Base-by-base conservation (phyloP, 495 filamentous ascomycete genomes). In the Podospora pseudocomata region DNA sequence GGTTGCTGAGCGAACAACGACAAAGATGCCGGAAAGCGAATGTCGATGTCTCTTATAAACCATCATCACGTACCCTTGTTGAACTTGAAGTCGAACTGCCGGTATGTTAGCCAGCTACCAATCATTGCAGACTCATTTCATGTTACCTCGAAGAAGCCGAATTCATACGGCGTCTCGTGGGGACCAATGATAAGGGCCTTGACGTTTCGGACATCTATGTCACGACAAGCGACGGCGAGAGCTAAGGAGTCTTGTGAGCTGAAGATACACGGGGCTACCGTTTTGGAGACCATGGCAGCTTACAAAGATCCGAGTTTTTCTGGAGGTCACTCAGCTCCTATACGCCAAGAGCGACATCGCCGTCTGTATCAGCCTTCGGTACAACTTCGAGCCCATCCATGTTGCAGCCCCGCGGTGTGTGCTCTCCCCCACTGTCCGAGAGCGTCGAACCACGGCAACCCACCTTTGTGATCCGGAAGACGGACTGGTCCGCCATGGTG, bases 101-200 rank as follows among this genome's bases (percentile, higher is more conserved):
- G 63, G 13, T 16, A 20, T 54, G 60, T 81, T 67, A 82, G 77
- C 68, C 64, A 60, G 44, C 27, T 5, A 16, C 6, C 18, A 1
- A 53, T 9, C 49, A 54, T 4, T 34, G 7, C 34, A 23, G 34
- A 20, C 44, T 5, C 6, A 60, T 13, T 55, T 13, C 39, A 9
- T 20, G 55, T 67, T 72, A 94, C 92, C 87, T 97, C 92, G 74
- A 97, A 99, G 83, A 97, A 97, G 4, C 94, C 95, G 74, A 96
- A 96, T 72, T 97, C 93, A 77, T 99, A 99, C 0, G 95, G 94
- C 0, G 95, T 96, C 65, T 94, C 94, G 61, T 95, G 93, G 7
- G 96, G 94, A 0, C 95, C 95, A 65, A 99, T 86, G 68, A 99
- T 92, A 61, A 98, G 78, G 44, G 94, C 96, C 71, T 87, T 89